Percentiles rank a stretch among this genome's conserved stretches.
phyloP scores from a whole-genome alignment of 306 rosid genomes.

The Benincasa hispida region DNA sequence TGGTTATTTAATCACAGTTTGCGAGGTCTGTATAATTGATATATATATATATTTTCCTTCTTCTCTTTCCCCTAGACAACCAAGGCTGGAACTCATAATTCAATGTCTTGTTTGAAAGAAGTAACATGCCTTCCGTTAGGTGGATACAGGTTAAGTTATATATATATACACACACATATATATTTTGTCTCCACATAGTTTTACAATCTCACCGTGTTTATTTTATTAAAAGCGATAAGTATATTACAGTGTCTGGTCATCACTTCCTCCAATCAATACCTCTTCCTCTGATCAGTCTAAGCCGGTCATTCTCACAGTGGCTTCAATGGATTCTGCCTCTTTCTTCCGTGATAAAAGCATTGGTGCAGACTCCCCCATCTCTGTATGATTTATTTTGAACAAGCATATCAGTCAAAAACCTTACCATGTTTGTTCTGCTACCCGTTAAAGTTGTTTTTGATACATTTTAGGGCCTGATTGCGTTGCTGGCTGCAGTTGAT shows the following conservation, averaged over 20 bases:
- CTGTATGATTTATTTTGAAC: conserved; percentile 39
- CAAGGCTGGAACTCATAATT: conserved; percentile 71
- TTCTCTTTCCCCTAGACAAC: conserved; percentile 37
- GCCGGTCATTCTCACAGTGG: conserved; percentile 52
- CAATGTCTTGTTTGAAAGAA: conserved; percentile 67
- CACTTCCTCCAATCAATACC: conserved; percentile 71
- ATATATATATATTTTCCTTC: not conserved
- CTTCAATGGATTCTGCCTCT: conserved; percentile 94
- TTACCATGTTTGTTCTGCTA: conserved; percentile 6
- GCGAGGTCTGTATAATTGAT: not conserved
- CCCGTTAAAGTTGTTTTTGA: conserved; percentile 5
- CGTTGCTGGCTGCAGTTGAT: conserved; percentile 73
- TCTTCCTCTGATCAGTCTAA: conserved; percentile 43
- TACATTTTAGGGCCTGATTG: conserved; percentile 61
- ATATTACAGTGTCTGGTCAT: conserved; percentile 86
- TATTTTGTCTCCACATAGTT: not conserved
- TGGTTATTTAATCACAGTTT: not conserved
- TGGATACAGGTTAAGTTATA: conserved; percentile 78
- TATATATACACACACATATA: no score
- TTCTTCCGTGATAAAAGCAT: conserved; percentile 80
- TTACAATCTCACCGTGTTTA: not conserved
- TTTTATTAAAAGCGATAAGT: conserved; percentile 15
- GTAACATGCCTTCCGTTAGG: conserved; percentile 83
- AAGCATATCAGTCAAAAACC: not conserved
- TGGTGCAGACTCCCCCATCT: conserved; percentile 87